These are phyloP conservation scores for Chrysosphaeria jannelii DNA, from an alignment of 2,329 filamentous ascomycete species.

Conservation along the genomic window DNA sequence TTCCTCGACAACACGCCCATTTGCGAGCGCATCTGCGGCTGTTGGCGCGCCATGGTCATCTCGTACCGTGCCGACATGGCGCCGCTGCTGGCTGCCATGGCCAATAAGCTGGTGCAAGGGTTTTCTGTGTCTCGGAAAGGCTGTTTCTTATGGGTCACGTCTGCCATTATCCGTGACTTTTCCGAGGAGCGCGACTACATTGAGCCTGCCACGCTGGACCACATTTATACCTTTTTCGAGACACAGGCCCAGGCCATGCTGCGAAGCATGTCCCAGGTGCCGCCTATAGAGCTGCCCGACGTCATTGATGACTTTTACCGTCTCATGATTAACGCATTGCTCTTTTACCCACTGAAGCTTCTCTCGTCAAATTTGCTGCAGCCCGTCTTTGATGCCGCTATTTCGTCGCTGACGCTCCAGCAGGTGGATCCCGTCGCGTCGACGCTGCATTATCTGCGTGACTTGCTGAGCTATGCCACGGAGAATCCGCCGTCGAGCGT, in stretches of 20 bases:
- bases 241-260: slow-evolving; percentile 76
- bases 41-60: slow-evolving; percentile 91
- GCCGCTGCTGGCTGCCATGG: slow-evolving; percentile 57
- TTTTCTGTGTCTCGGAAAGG: slow-evolving; percentile 72
- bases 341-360: slow-evolving; percentile 71
- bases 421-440: slow-evolving; percentile 78
- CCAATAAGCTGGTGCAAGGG: slow-evolving; percentile 60
- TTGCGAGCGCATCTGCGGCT: slow-evolving; percentile 74
- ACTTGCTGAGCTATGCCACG: slow-evolving; percentile 67
- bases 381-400: slow-evolving; percentile 62
- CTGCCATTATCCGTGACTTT: slow-evolving; percentile 83
- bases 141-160: slow-evolving; percentile 96
- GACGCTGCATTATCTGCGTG: slow-evolving; percentile 74
- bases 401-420: slow-evolving; percentile 63
- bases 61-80: slow-evolving; percentile 77
- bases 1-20: slow-evolving; percentile 71
- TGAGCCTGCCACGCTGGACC: slow-evolving; percentile 48
- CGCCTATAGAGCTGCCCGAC: slow-evolving; percentile 40
- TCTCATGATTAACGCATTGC: slow-evolving; percentile 63
- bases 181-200: slow-evolving; percentile 71
- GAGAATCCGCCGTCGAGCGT: slow-evolving; percentile 35
- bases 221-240: slow-evolving; percentile 86
- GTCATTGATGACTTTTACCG: slow-evolving; percentile 96
- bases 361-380: slow-evolving; percentile 51
- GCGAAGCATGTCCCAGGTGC: slow-evolving; percentile 60